Evolutionary conservation across 202 grass and related monocot species (phyloP), one percentile per base, ranked within the genome.

Genomic region (Panicum virgatum): DNA sequence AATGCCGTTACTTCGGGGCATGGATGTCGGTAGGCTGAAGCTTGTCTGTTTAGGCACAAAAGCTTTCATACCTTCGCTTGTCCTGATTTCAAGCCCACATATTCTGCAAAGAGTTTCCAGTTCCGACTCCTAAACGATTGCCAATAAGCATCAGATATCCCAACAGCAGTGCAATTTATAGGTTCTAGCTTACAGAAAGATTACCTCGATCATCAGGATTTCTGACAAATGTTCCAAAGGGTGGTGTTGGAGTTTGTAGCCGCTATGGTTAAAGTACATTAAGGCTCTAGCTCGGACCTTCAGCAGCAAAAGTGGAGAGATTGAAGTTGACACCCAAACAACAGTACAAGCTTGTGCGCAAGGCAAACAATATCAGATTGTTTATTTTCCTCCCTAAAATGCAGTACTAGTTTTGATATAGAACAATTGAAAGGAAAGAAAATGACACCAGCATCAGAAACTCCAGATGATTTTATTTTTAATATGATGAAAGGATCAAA

Each of bases 151-250:
- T 50, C 22, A 51, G 27, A 74, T 16, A 25, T 59, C 20, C 25
- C 57, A 37, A 45, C 83, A 62, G 34, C 9, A 84, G 53, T 72
- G 60, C 27, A 63, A 81, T 61, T 45, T 2, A 48, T 56, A 32
- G 63, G 16, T 75, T 69, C 62, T 48, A 56, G 68, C 32, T 82
- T 73, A 74, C 73, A 58, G 6, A 45, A 76, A 46, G 22, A 51
- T 53, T 91, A 98, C 90, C 92, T 95, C 78, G 19, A 98, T 84
- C 89, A 91, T 93, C 42, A 98, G 87, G 36, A 90, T 91, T 74
- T 76, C 86, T 57, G 85, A 93, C 72, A 93, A 40, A 80, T 90
- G 80, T 63, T 34, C 83, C 70, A 95, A 73, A 77, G 92, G 87
- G 80, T 90, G 88, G 40, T 80, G 87, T 67, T 96, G 92, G 86